Conservation (phyloP, 306 rosid species). For the Vigna nakashimae region DNA sequence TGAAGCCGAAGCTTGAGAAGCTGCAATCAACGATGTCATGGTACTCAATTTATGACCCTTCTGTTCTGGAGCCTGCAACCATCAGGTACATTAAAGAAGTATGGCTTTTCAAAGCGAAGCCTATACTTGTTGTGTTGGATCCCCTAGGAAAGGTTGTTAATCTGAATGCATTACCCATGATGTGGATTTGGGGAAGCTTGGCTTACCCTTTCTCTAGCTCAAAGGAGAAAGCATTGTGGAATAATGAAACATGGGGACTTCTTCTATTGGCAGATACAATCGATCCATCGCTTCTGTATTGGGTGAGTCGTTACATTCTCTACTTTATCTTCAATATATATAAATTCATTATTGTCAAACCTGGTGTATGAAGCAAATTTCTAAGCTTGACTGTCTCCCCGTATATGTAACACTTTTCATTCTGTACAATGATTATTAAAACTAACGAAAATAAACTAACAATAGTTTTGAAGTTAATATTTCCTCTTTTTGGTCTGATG, state of each 20-base stretch:
- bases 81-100: constrained; percentile 58
- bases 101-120: constrained; percentile 63
- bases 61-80: constrained; percentile 45
- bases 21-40: constrained; percentile 57
- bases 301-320: constrained; percentile 52
- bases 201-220: constrained; percentile 65
- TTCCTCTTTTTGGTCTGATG: not conserved
- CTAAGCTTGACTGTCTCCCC: not conserved
- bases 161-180: constrained; percentile 70
- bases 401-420: not conserved
- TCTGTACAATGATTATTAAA: not conserved
- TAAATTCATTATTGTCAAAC: not conserved
- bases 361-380: not conserved
- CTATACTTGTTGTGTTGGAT: constrained; percentile 66
- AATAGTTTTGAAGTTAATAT: not conserved
- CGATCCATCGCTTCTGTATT: constrained; percentile 40
- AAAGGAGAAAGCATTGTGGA: constrained; percentile 67
- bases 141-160: constrained; percentile 60
- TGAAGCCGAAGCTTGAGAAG: constrained; percentile 39
- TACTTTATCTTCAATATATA: not conserved
- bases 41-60: constrained; percentile 60
- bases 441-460: not conserved
- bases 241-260: constrained; percentile 61
- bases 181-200: constrained; percentile 80
- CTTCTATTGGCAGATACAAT: constrained; percentile 57